Evolutionary conservation across 176 grass and related monocot species (phyloP).

Genomic region (Aegilops speltoides): DNA sequence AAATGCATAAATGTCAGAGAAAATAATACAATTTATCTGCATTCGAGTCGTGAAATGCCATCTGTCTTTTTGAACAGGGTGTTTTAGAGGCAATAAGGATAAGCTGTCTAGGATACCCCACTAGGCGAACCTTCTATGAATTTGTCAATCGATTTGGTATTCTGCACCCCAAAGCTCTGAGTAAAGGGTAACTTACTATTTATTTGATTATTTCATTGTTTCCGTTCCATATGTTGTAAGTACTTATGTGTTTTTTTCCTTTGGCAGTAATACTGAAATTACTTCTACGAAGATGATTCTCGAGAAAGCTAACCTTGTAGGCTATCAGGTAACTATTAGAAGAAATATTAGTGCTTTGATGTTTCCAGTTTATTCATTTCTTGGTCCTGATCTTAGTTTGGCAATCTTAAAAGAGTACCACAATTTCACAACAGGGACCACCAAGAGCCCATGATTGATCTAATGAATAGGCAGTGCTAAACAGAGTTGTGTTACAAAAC

Average conservation of each 20-base stretch:
- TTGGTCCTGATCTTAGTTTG: not conserved
- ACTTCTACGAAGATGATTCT: conserved; percentile 66
- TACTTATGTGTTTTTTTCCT: conserved; percentile 30
- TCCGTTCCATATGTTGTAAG: not conserved
- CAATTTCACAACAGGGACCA: not conserved
- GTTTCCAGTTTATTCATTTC: conserved; percentile 8
- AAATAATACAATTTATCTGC: too few species aligned
- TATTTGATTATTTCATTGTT: conserved; percentile 18
- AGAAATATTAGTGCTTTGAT: not conserved
- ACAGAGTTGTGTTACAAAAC: not conserved
- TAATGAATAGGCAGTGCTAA: not conserved
- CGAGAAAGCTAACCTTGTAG: conserved; percentile 75
- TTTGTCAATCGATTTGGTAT: conserved; percentile 93
- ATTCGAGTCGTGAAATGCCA: not conserved
- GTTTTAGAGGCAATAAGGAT: conserved; percentile 97
- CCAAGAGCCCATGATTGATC: not conserved
- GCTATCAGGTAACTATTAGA: conserved; percentile 76
- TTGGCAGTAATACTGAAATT: conserved; percentile 68
- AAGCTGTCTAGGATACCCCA: conserved; percentile 91
- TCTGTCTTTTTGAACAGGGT: conserved; percentile 53
- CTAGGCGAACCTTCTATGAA: conserved; percentile 80
- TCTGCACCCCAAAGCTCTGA: conserved; percentile 60
- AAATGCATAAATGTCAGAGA: not conserved
- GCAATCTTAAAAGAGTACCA: not conserved
- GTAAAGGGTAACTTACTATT: conserved; percentile 59